These are phyloP conservation scores for Mikania micrantha DNA, from an alignment of 129 eudicot species.

Conservation along the genomic window DNA sequence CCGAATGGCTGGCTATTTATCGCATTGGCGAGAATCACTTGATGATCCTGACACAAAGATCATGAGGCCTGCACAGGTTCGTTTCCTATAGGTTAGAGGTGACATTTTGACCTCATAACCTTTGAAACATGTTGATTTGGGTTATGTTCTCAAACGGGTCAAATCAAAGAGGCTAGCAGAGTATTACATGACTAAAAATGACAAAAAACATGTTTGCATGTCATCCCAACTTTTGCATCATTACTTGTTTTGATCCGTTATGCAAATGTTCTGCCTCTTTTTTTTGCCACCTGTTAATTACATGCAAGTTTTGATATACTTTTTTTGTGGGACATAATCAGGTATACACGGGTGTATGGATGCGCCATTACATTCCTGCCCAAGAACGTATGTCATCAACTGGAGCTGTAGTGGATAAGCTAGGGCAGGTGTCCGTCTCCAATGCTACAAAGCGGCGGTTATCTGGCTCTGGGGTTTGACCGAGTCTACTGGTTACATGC, in stretches of 20 bases:
- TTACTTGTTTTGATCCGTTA: not conserved
- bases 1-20: conserved; percentile 95
- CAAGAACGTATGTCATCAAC: conserved; percentile 50
- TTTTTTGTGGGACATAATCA: conserved; percentile 5
- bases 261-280: not conserved
- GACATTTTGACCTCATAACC: not conserved
- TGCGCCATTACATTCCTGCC: conserved; percentile 63
- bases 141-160: not conserved
- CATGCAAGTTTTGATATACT: not conserved
- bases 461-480: conserved; percentile 64
- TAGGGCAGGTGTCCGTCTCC: conserved; percentile 80
- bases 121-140: not conserved
- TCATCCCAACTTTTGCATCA: not conserved
- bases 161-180: not conserved
- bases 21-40: conserved; percentile 95
- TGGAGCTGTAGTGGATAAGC: conserved; percentile 49
- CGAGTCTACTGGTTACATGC: not conserved
- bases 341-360: conserved; percentile 97
- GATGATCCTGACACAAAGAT: conserved; percentile 99
- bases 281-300: not conserved
- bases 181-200: not conserved
- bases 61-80: conserved; percentile 98
- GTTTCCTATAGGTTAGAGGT: not conserved
- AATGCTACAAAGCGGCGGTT: conserved; percentile 86
- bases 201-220: not conserved